Evolutionary conservation across 2,329 filamentous ascomycete genomes (phyloP).

Genomic region (Fusarium chlamydosporum): DNA sequence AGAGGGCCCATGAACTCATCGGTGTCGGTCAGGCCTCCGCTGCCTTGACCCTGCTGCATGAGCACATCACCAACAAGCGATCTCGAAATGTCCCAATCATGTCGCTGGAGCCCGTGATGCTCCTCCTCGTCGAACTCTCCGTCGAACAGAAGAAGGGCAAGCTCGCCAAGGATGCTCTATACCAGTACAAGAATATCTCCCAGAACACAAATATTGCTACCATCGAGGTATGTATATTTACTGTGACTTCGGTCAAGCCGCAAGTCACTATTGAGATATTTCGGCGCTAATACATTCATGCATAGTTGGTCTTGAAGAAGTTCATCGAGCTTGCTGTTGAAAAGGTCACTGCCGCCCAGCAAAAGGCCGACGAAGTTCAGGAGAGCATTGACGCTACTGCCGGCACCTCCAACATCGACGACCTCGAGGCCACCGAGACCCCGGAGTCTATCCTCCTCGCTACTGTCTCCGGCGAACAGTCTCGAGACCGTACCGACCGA

Average conservation of each 20-base stretch:
- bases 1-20: conserved; percentile 98
- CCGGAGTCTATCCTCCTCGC: conserved; percentile 98
- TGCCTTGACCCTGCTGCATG: conserved; percentile 94
- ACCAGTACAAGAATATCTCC: conserved; percentile 99
- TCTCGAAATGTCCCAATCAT: conserved; percentile 97
- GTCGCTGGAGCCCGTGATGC: conserved; percentile 97
- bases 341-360: conserved; percentile 95
- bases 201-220: conserved; percentile 99
- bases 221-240: conserved; percentile 78
- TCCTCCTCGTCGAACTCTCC: conserved; percentile 95
- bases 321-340: conserved; percentile 98
- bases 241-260: conserved; percentile 7
- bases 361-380: conserved; percentile 96
- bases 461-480: conserved; percentile 98
- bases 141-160: conserved; percentile 99
- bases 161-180: conserved; percentile 97
- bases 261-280: conserved; percentile 22
- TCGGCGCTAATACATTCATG: conserved; percentile 39
- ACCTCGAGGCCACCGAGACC: conserved; percentile 96
- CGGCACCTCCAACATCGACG: conserved; percentile 81
- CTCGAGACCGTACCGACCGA: conserved; percentile 95
- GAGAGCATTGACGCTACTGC: conserved; percentile 81
- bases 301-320: conserved; percentile 89
- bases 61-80: conserved; percentile 98
- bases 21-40: conserved; percentile 94